Base-by-base conservation (phyloP, 2,329 filamentous ascomycete genomes). In the Arthrobotrys pseudoclavata region DNA sequence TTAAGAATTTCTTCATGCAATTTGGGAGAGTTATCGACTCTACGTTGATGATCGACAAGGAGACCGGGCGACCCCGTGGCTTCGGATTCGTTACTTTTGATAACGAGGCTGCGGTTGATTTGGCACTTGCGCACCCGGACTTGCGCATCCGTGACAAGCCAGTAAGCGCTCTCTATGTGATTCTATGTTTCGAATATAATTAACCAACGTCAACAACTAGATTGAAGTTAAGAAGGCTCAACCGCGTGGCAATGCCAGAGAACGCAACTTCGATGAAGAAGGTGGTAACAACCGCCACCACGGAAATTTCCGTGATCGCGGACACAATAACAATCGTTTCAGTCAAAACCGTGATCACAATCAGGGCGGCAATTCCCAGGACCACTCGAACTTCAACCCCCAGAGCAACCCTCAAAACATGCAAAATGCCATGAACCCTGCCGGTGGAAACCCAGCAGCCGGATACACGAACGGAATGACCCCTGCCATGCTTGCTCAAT, bases 41-140 rank as follows among this genome's bases (percentile, higher is more conserved):
- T 1, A 99, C 96, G 0, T 89, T 99, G 1, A 99, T 99, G 96
- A 99, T 99, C 90, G 96, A 99, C 84, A 99, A 99, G 85, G 96
- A 99, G 84, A 99, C 96, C 0, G 96, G 96, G n/a, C 90, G 96
- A 47, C 96, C 96, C 1, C 89, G 96, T 82, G 96, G 96, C 1
- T 99, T 99, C 82, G 96, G 96, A 13, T 99, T 99, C 84, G 96
- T 99, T 66, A 99, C 96, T 0, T 99, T 99, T 81, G 96, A 99
- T 84, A 96, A 91, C 80, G 96, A 99, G 82, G 91, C 93, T 15
- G 96, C 96, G 18, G 96, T 99, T 52, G 96, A 99, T 80, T 92
- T 92, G 37, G 97, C 94, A 77, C 89, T 99, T 50, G 90, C 91
- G 69, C 89, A 91, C 22, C 92, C 93, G 15, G 80, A 80, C 22